Conservation (phyloP, 2,329 filamentous ascomycete genomes). For the Botrytis hyacinthi region DNA sequence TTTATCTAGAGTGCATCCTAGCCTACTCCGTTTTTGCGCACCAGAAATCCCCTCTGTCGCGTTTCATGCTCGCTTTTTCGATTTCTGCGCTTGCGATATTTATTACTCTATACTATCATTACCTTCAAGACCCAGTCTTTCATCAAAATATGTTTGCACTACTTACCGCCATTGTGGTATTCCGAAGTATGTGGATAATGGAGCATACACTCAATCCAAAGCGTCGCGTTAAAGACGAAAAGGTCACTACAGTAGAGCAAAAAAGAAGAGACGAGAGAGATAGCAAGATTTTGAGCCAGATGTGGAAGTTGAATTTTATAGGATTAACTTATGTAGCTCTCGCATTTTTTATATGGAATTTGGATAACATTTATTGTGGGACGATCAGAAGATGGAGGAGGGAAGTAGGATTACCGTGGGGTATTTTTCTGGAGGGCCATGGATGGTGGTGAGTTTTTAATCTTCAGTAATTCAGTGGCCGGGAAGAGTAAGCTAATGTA, state of each 20-base stretch:
- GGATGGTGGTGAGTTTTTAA: slow-evolving; percentile 3
- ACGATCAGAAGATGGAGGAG: neutral
- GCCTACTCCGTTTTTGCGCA: slow-evolving; percentile 3
- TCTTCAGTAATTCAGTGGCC: neutral
- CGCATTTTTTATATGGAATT: slow-evolving; percentile 5
- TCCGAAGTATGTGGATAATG: slow-evolving; percentile 11
- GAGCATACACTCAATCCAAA: neutral
- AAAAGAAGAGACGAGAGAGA: neutral
- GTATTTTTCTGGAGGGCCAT: neutral
- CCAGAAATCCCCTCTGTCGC: neutral
- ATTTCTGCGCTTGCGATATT: neutral
- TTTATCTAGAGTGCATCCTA: neutral
- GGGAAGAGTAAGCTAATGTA: neutral
- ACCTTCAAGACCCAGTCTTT: neutral
- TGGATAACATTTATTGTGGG: slow-evolving; percentile 4
- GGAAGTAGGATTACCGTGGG: neutral
- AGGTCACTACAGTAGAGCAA: neutral
- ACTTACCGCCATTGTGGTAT: neutral
- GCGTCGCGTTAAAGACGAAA: neutral
- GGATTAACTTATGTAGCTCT: neutral
- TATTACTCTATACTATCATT: slow-evolving; percentile 6
- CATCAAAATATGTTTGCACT: slow-evolving; percentile 12
- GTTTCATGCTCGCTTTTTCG: neutral
- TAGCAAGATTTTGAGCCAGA: neutral
- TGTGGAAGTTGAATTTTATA: slow-evolving; percentile 3